These are phyloP conservation scores for Golubevia pallescens DNA, from an alignment of 1,284 basidiomycete species.

Conservation along the genomic window DNA sequence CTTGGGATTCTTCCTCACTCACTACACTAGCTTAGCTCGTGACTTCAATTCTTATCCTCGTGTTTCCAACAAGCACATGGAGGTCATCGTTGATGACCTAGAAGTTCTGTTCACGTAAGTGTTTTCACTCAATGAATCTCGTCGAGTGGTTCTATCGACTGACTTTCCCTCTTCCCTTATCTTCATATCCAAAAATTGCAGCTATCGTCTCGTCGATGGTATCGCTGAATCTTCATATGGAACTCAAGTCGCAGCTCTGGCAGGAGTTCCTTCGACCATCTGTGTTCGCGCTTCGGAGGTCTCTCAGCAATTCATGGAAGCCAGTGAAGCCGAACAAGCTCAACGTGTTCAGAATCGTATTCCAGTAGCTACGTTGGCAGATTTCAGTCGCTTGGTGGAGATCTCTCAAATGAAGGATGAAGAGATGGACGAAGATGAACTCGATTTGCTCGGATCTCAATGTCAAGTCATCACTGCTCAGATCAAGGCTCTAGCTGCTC, in stretches of 20 bases:
- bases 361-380: constrained; percentile 42
- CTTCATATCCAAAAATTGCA: constrained; percentile 8
- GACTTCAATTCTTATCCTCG: constrained; percentile 56
- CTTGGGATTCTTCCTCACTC: constrained; percentile 61
- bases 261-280: constrained; percentile 52
- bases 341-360: constrained; percentile 41
- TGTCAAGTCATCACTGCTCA: constrained; percentile 42
- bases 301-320: constrained; percentile 46
- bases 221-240: constrained; percentile 88
- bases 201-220: constrained; percentile 56
- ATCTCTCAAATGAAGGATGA: constrained; percentile 11
- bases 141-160: not conserved
- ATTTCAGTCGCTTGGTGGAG: constrained; percentile 55
- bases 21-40: constrained; percentile 53
- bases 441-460: constrained; percentile 20
- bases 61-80: constrained; percentile 62
- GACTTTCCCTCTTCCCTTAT: not conserved
- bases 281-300: constrained; percentile 53
- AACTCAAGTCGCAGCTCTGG: constrained; percentile 58
- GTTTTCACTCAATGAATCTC: not conserved
- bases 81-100: constrained; percentile 57
- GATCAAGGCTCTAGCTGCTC: constrained; percentile 8
- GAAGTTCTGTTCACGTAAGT: constrained; percentile 61
- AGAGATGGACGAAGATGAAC: constrained; percentile 9
- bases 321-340: constrained; percentile 36